Base-by-base conservation (phyloP, 257 asterid species). In the Solanum bulbocastanum region DNA sequence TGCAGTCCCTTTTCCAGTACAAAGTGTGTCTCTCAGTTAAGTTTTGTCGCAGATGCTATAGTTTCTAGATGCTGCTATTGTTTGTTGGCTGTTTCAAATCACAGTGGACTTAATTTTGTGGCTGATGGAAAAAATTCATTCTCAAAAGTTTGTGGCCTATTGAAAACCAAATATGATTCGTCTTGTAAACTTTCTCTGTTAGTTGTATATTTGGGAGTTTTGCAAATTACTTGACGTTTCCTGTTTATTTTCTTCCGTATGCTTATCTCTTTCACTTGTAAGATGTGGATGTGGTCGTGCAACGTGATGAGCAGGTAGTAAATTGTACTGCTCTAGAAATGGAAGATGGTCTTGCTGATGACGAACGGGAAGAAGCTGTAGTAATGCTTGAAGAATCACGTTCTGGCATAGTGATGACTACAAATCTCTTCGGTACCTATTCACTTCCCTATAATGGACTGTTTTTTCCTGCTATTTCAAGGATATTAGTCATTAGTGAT, bases 381-480 rank as follows among this genome's bases (percentile, higher is more conserved):
- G 94, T 93, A 39, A 94, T 93, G 97, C 84, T 91, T 10, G 98
- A 92, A 90, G 98, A 94, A 90, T 86, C 91, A 78, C 92, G 93
- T 40, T 66, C 86, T 74, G 90, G 75, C 89, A 86, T 88, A 86
- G 96, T 86, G 87, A 83, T 62, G 42, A 16, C 91, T 18, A 16
- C 87, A 39, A 86, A 74, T 88, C 91, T 85, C 87, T 88, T 89
- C 37, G 93, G 92, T 93, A 91, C 30, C 33, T 33, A 83, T 44
- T 30, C 83, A n/a, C 75, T 46, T 87, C 75, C 79, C 42, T 82
- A 27, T 86, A 25, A 42, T 42, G 62, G 25, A 78, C 37, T 25
- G 10, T 15, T 25, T 40, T 42, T 25, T 42, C n/a, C 62, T 40
- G 8, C 62, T 25, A 78, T 78, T 25, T 78, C 62, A 78, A 42